phyloP scores from a whole-genome alignment of 83 land plant genomes.

The Larix sibirica region DNA sequence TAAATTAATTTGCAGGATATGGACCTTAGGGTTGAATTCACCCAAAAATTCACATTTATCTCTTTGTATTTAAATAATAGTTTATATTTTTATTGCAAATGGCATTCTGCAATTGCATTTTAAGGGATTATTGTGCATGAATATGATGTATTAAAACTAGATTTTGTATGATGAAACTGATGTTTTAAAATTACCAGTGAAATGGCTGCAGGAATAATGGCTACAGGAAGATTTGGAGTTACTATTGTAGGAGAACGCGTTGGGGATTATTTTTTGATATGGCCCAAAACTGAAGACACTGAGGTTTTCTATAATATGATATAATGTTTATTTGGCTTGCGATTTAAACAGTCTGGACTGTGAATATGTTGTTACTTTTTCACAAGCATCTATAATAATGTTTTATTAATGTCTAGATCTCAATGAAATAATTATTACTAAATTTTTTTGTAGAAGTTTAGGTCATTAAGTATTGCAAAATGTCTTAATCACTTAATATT shows the following conservation, averaged over 20 bases:
- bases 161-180: background rate
- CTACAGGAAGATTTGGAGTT: slow-evolving; percentile 59
- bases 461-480: background rate
- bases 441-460: background rate
- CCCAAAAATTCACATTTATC: too few relatives aligned
- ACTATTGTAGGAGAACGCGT: slow-evolving; percentile 47
- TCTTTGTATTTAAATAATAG: too few relatives aligned
- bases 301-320: slow-evolving; percentile 32
- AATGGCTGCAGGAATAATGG: slow-evolving; percentile 50
- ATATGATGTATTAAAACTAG: background rate
- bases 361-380: background rate
- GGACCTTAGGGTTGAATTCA: too few relatives aligned
- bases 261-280: slow-evolving; percentile 65
- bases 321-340: background rate
- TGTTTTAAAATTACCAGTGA: background rate
- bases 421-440: background rate
- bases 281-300: slow-evolving; percentile 45
- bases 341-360: background rate
- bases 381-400: background rate
- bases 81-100: background rate
- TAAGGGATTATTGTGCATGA: background rate
- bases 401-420: background rate
- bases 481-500: too few relatives aligned
- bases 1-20: too few relatives aligned
- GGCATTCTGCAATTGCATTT: background rate